Percentiles rank a stretch among this genome's conserved stretches.
Evolutionary conservation across 805 yeast species (phyloP).

Genomic region (Candida railenensis): DNA sequence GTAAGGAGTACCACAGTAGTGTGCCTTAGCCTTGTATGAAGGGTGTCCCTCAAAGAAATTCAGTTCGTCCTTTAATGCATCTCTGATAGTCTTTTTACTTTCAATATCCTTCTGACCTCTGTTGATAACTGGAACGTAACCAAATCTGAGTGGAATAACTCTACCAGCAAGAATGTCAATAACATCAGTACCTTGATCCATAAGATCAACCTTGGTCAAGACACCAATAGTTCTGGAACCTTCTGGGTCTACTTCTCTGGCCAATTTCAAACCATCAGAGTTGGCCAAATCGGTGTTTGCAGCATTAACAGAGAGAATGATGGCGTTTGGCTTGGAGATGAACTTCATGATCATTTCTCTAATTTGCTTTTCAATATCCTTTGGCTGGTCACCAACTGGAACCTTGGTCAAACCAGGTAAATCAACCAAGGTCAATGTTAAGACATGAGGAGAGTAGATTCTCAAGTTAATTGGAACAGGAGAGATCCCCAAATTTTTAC

Average conservation of each 20-base stretch:
- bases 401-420: conserved; percentile 97
- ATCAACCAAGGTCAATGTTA: conserved; percentile 92
- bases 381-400: conserved; percentile 98
- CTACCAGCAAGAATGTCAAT: conserved; percentile 93
- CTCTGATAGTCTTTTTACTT: conserved; percentile 78
- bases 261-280: conserved; percentile 92
- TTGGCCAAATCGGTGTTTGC: conserved; percentile 97
- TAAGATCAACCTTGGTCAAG: conserved; percentile 89
- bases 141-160: conserved; percentile 91
- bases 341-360: conserved; percentile 90
- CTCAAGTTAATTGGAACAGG: conserved; percentile 90
- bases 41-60: conserved; percentile 85
- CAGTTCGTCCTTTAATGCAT: conserved; percentile 80
- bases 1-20: conserved; percentile 98
- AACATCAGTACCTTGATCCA: conserved; percentile 98
- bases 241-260: conserved; percentile 97
- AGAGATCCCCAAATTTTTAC: conserved; percentile 83
- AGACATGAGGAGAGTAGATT: conserved; percentile 89
- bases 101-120: conserved; percentile 98
- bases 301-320: conserved; percentile 90
- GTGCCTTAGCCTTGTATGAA: conserved; percentile 88
- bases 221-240: conserved; percentile 97
- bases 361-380: conserved; percentile 92
- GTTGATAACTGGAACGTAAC: conserved; percentile 95
- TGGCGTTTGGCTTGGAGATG: conserved; percentile 93